Conservation (phyloP, 192 early-diverging fungal species). For the Jimgerdemannia flammicorona region DNA sequence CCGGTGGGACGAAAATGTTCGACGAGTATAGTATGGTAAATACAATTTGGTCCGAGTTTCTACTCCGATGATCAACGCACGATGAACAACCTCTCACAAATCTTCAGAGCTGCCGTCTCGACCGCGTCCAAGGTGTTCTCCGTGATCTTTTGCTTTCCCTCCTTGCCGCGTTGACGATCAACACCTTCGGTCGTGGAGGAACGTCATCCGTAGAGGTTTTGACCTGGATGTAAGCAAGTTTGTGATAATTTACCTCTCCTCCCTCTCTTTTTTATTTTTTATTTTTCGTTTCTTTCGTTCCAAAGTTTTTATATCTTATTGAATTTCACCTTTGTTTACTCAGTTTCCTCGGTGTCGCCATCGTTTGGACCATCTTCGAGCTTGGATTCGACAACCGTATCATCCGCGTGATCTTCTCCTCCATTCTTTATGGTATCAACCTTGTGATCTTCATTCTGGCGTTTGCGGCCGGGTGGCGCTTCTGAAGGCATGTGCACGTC, state of each 20-base stretch:
- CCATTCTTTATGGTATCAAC: background rate
- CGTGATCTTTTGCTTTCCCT: slow-evolving; percentile 11
- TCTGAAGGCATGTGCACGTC: background rate
- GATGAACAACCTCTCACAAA: background rate
- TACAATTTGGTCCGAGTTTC: background rate
- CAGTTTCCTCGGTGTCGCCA: background rate
- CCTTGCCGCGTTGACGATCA: slow-evolving; percentile 6
- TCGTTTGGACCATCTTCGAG: slow-evolving; percentile 2
- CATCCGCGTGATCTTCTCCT: slow-evolving; percentile 1
- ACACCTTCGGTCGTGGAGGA: slow-evolving; percentile 8
- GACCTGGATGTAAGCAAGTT: slow-evolving; percentile 4
- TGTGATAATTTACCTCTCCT: background rate
- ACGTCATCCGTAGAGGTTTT: background rate
- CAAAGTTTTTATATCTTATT: too few species aligned
- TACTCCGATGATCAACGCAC: background rate
- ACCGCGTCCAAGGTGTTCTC: background rate
- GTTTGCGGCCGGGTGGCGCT: slow-evolving; percentile 6
- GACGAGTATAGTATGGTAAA: background rate
- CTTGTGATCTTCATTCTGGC: slow-evolving; percentile 11
- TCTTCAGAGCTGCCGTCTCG: background rate
- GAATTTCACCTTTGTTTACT: background rate
- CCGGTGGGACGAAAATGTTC: background rate
- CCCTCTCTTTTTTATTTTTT: background rate
- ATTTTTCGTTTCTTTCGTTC: too few species aligned
- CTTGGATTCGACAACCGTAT: background rate